Percentiles rank a stretch among this genome's conserved stretches.
phyloP scores from a whole-genome alignment of 2,329 filamentous ascomycete genomes.

The Neopestalotiopsis sp. region DNA sequence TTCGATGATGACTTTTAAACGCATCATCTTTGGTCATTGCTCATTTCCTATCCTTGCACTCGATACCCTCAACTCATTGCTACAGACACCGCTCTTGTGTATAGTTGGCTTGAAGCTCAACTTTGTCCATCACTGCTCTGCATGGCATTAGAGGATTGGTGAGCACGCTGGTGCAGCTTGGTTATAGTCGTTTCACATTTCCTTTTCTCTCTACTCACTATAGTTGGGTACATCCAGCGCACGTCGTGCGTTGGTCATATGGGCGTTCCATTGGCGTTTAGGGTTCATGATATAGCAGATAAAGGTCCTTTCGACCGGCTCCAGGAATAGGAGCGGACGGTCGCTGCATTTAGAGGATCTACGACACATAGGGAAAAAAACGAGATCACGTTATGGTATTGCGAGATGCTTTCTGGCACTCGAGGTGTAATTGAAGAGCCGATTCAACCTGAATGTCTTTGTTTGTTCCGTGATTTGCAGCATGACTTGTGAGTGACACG shows the following conservation, averaged over 20 bases:
- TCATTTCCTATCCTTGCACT: constrained; percentile 23
- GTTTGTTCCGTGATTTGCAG: background rate
- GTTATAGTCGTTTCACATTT: constrained; percentile 12
- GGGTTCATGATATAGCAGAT: constrained; percentile 8
- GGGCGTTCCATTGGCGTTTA: constrained; percentile 17
- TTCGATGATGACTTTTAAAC: constrained; percentile 97
- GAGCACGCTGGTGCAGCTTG: constrained; percentile 16
- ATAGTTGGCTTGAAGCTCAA: constrained; percentile 21
- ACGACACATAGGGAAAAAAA: constrained; percentile 16
- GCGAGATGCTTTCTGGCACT: constrained; percentile 21
- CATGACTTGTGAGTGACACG: no score
- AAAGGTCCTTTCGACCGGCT: constrained; percentile 7
- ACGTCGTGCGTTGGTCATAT: constrained; percentile 9
- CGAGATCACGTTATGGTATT: constrained; percentile 17
- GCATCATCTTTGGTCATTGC: constrained; percentile 22
- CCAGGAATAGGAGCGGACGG: constrained; percentile 5
- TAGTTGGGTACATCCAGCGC: background rate
- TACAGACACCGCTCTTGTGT: constrained; percentile 20
- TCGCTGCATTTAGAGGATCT: constrained; percentile 9
- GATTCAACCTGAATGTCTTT: constrained; percentile 15
- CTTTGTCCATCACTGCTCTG: constrained; percentile 18
- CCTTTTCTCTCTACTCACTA: constrained; percentile 2
- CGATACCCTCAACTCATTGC: constrained; percentile 32
- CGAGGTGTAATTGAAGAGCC: constrained; percentile 26
- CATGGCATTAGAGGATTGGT: constrained; percentile 17